phyloP scores from a whole-genome alignment of 1,284 basidiomycete genomes.

The Singerocomus inundabilis region DNA sequence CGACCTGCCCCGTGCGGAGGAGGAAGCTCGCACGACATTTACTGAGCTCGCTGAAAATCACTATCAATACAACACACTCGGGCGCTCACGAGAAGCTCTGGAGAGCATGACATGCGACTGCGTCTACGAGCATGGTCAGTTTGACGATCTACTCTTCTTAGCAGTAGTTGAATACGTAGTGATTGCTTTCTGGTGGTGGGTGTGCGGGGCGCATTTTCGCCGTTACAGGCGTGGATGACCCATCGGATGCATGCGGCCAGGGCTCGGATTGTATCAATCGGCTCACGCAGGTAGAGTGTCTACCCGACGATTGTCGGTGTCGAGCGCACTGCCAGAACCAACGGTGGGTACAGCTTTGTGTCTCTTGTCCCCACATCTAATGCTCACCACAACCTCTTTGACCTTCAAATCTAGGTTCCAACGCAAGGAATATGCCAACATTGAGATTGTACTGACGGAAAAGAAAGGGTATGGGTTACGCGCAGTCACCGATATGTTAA shows the following conservation, averaged over 20 bases:
- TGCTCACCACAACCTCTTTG: conserved; percentile 6
- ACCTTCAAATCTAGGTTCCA: conserved; percentile 67
- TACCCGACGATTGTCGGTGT: conserved; percentile 86
- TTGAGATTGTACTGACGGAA: conserved; percentile 92
- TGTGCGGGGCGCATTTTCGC: conserved; percentile 19
- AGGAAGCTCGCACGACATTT: conserved; percentile 75
- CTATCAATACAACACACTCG: conserved; percentile 88
- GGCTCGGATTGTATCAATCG: conserved; percentile 96
- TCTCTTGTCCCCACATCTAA: not conserved
- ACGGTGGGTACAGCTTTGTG: conserved; percentile 55
- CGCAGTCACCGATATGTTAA: conserved; percentile 66
- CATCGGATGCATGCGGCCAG: conserved; percentile 78
- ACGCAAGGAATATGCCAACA: conserved; percentile 78
- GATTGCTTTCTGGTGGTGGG: conserved; percentile 16
- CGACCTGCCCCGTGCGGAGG: conserved; percentile 73
- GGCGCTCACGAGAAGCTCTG: conserved; percentile 81
- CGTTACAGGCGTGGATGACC: conserved; percentile 53
- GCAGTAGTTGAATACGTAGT: conserved; percentile 29
- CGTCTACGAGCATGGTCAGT: conserved; percentile 75
- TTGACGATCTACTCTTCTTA: conserved; percentile 18
- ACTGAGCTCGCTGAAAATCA: conserved; percentile 74
- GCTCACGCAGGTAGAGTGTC: conserved; percentile 95
- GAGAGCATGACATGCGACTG: conserved; percentile 97
- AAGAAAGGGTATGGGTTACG: conserved; percentile 95
- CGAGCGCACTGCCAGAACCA: conserved; percentile 87